Evolutionary conservation across 139 green algal species (phyloP), one percentile per base, ranked within the genome.

Genomic region (Closterium sp.): DNA sequence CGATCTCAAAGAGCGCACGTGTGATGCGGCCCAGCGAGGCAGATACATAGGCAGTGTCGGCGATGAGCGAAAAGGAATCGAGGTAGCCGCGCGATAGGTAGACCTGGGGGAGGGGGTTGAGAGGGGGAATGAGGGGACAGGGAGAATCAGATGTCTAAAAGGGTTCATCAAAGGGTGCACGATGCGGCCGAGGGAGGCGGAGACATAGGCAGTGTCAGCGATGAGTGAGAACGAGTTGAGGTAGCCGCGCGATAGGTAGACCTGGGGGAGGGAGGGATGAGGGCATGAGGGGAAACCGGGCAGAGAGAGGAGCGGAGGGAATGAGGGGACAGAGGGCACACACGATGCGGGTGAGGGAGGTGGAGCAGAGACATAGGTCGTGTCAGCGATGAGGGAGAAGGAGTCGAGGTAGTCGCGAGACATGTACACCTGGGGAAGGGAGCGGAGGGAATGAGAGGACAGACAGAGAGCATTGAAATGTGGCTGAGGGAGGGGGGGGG

Each of bases 1-100:
- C 97, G 86, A 99, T 98, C 96, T 99, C 98, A 95, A 99, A 99
- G 28, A 99, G 88, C 2, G 98, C 98, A 32, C 98, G 94, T 50
- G 96, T 95, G 42, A 99, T 98, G 42, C 98, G 96, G 5, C 97
- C 96, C 4, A 97, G 96, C 93, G 99, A 99, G 89, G 96, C 90
- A 28, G 93, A 95, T 9, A 99, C 96, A 94, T 99, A 99, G 94
- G 97, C 98, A 89, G 97, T 96, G 95, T 99, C 98, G 10, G 98
- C 97, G 1, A 95, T 97, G n/a, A 99, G 94, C n/a, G 95, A 97
- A 96, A 99, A 99, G 91, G 92, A 96, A 19, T 99, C 97, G 34
- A 99, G 50, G 5, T 95, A 95, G 7, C 95, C 95, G 1, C 97
- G 95, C 0, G 95, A 97, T 45, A 99, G 94, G 92, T 97, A 99